Conservation (phyloP, 1,139 yeast species). For the Hyphopichia pseudoburtonii region DNA sequence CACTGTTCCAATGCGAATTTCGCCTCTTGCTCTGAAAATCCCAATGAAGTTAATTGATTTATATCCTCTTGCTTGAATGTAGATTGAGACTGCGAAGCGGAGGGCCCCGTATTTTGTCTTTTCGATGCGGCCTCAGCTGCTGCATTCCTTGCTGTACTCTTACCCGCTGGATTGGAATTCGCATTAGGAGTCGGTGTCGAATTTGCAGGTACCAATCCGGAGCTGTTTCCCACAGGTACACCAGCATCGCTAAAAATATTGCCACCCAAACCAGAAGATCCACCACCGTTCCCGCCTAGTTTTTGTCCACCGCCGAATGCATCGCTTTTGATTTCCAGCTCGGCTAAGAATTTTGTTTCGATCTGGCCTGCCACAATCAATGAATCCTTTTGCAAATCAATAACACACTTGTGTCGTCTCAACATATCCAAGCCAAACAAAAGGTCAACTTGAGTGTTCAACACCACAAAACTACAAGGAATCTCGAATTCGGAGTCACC, state of each 20-base stretch:
- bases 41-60: slow-evolving; percentile 60
- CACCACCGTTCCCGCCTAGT: slow-evolving; percentile 7
- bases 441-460: slow-evolving; percentile 74
- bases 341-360: slow-evolving; percentile 71
- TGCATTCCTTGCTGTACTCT: slow-evolving; percentile 15
- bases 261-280: slow-evolving; percentile 29
- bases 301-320: slow-evolving; percentile 16
- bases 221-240: slow-evolving; percentile 10
- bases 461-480: slow-evolving; percentile 80
- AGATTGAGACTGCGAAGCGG: slow-evolving; percentile 6
- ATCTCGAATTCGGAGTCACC: slow-evolving; percentile 51
- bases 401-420: slow-evolving; percentile 79
- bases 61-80: slow-evolving; percentile 46
- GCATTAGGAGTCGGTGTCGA: slow-evolving; percentile 12
- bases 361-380: slow-evolving; percentile 69
- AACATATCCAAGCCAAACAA: slow-evolving; percentile 77
- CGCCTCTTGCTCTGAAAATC: slow-evolving; percentile 68
- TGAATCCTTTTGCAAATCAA: slow-evolving; percentile 70
- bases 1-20: slow-evolving; percentile 64
- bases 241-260: slow-evolving; percentile 30
- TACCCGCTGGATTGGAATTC: slow-evolving; percentile 11
- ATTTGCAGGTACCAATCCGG: slow-evolving; percentile 19
- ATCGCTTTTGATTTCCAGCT: slow-evolving; percentile 63
- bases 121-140: slow-evolving; percentile 30
- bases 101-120: slow-evolving; percentile 20